Evolutionary conservation across 495 filamentous ascomycete genomes (phyloP).

Genomic region (Podospora pseudopauciseta): DNA sequence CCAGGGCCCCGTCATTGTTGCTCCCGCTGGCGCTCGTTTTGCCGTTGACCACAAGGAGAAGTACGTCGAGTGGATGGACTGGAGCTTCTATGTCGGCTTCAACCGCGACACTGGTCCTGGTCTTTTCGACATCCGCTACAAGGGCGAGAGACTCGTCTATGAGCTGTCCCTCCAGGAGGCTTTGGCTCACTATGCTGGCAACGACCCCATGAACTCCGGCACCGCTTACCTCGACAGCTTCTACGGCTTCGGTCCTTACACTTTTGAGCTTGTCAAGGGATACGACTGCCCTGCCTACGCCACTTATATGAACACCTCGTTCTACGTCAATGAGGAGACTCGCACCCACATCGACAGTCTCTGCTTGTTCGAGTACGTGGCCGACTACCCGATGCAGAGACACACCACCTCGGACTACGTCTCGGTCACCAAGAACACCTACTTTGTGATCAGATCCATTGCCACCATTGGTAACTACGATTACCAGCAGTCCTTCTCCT

Average conservation of each 20-base stretch:
- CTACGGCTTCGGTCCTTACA: conserved; percentile 46
- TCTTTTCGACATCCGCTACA: conserved; percentile 50
- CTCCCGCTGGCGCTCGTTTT: conserved; percentile 39
- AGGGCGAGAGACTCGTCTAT: conserved; percentile 53
- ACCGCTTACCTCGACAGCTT: conserved; percentile 45
- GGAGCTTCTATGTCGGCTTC: conserved; percentile 49
- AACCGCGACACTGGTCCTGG: conserved; percentile 42
- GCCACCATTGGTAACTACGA: conserved; percentile 53
- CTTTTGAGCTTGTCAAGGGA: conserved; percentile 46
- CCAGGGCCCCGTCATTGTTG: conserved; percentile 37
- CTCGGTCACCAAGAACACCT: conserved; percentile 44
- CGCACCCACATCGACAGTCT: conserved; percentile 43
- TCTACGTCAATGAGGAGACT: conserved; percentile 39
- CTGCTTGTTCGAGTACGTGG: conserved; percentile 49
- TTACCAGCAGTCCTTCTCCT: conserved; percentile 35
- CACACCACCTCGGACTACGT: conserved; percentile 37
- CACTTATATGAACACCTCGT: conserved; percentile 43
- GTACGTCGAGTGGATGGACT: conserved; percentile 54
- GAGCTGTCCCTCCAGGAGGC: conserved; percentile 56
- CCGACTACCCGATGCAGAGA: conserved; percentile 44
- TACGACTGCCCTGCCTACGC: conserved; percentile 53
- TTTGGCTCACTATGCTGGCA: conserved; percentile 51
- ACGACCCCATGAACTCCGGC: conserved; percentile 44
- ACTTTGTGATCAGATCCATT: conserved; percentile 43
- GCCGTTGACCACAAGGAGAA: conserved; percentile 42